Base-by-base conservation (phyloP, 805 yeast species). In the Candida adriatica region DNA sequence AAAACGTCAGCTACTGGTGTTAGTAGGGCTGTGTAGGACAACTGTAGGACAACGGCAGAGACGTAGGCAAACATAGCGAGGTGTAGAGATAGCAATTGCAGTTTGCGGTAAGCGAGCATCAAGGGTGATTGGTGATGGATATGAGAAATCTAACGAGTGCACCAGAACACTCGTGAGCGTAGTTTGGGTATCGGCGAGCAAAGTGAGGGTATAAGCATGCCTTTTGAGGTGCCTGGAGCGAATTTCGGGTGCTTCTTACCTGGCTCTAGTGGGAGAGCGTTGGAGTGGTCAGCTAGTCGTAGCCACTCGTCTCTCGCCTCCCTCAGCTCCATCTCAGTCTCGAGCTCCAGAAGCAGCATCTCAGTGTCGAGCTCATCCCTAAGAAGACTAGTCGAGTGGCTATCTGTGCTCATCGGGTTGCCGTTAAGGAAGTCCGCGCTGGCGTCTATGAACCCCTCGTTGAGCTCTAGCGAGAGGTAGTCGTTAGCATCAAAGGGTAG, bases 401-500 rank as follows among this genome's bases (percentile, higher is more conserved):
- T 13, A 17, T 22, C 13, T 4, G 21, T 9, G 7, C 22, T 13
- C 18, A 11, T n/a, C 9, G 37, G 8, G 34, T 45, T 44, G 25
- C 37, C 44, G 33, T 45, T 46, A 21, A 46, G 10, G 29, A 46
- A 47, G 6, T 27, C 47, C 5, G 46, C 44, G 16, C 37, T 23
- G 2, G 42, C 11, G 8, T 29, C 25, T 14, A 43, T 43, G 28
- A 46, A 42, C 16, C 43, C 53, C 19, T 43, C 50, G 18, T 42
- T 43, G 29, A 45, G 36, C 33, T 49, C 55, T 14, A 48, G 35
- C 18, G 27, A 40, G 15, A 43, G 30, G 19, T 48, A 49, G 31
- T 49, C 51, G 22, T 41, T 40, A 29, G 45, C 37, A 23, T 48
- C 51, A 28, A 43, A 48, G 8, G 50, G 49, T 6, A 48, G 39